A percentile compares a stretch with the other conserved stretches of the same genome.
Conservation (phyloP, 345 rosid species). For the Gossypioides kirkii region DNA sequence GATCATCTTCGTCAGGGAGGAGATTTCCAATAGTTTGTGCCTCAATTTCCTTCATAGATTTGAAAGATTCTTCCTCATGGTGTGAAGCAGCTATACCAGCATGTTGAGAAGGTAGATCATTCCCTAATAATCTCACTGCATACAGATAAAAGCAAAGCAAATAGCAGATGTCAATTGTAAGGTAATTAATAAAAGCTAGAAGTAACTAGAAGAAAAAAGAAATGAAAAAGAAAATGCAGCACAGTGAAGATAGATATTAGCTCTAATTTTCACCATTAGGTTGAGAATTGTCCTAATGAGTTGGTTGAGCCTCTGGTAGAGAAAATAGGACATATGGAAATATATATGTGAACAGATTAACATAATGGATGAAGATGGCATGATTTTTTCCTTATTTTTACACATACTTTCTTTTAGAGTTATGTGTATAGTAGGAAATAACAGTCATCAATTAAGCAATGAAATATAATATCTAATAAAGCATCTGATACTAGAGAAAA, state of each 20-base stretch:
- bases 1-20: constrained; percentile 91
- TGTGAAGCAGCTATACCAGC: constrained; percentile 39
- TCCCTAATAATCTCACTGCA: constrained; percentile 60
- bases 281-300: not conserved
- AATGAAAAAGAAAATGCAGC: not conserved
- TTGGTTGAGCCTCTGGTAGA: not conserved
- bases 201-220: constrained; percentile 5
- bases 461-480: not conserved
- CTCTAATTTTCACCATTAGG: constrained; percentile 6
- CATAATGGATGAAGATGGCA: not conserved
- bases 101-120: constrained; percentile 38
- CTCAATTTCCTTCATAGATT: constrained; percentile 79
- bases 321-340: not conserved
- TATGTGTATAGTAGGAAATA: not conserved
- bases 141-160: constrained; percentile 6
- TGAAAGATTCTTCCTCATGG: constrained; percentile 56
- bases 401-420: not conserved
- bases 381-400: too few relatives aligned
- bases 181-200: constrained; percentile 3
- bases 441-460: not conserved
- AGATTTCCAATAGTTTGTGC: constrained; percentile 89
- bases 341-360: not conserved
- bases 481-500: not conserved
- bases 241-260: not conserved
- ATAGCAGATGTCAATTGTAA: not conserved